A percentile compares a stretch with the other conserved stretches of the same genome.
Conservation (phyloP, 2,329 filamentous ascomycete genomes). For the Xylaria polymorpha region DNA sequence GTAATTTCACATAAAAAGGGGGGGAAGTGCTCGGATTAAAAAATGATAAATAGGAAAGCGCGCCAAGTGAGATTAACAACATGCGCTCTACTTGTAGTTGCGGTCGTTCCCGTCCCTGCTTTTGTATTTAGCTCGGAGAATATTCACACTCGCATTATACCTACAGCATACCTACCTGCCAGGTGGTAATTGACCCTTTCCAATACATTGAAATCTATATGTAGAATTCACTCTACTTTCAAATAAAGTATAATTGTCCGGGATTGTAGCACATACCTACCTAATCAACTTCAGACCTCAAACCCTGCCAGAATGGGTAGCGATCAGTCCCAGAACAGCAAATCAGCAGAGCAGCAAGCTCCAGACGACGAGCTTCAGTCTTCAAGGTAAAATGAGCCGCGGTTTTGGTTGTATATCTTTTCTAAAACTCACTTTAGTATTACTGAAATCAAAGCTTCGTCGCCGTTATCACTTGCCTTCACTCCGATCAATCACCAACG, state of each 20-base stretch:
- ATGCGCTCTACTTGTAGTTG: neutral
- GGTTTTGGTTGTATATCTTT: neutral
- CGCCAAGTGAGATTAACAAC: neutral
- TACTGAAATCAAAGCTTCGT: neutral
- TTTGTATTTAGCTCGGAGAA: neutral
- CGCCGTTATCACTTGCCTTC: slow-evolving; percentile 10
- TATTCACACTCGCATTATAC: neutral
- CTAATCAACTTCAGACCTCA: neutral
- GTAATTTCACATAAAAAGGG: neutral
- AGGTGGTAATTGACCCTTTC: neutral
- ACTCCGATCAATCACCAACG: slow-evolving; percentile 20
- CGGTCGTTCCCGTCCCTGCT: neutral
- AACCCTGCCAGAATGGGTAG: slow-evolving; percentile 8
- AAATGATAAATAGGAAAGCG: neutral
- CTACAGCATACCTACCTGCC: neutral
- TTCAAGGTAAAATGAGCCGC: slow-evolving; percentile 13
- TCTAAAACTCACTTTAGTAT: slow-evolving; percentile 8
- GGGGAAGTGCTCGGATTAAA: neutral
- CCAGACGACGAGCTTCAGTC: neutral
- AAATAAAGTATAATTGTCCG: neutral
- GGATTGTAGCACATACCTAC: neutral
- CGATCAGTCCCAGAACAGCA: neutral
- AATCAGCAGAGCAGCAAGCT: neutral
- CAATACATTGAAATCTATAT: neutral
- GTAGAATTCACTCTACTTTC: neutral